Conservation (phyloP, 768 basidiomycete genomes). For the Leccinum longicurvipes region DNA sequence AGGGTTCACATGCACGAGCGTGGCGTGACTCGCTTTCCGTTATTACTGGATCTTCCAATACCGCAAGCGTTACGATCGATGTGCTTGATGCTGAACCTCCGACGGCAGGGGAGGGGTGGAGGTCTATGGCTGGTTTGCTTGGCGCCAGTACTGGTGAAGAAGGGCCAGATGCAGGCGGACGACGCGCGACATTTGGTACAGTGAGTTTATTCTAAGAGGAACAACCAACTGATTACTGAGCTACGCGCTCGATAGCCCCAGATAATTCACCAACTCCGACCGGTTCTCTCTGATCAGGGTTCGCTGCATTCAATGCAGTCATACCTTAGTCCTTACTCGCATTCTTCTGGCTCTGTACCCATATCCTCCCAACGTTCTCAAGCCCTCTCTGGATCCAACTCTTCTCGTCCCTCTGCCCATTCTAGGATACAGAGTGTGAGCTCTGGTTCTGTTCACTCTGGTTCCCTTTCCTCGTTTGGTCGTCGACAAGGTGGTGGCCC, state of each 20-base stretch:
- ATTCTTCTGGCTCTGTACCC: constrained; percentile 52
- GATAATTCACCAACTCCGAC: constrained; percentile 40
- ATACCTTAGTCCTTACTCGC: constrained; percentile 46
- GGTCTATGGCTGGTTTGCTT: constrained; percentile 39
- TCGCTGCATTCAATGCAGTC: constrained; percentile 66
- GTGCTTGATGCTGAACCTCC: constrained; percentile 71
- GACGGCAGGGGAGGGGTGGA: constrained; percentile 57
- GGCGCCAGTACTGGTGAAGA: constrained; percentile 15
- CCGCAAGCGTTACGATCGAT: constrained; percentile 45
- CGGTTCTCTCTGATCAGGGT: constrained; percentile 54
- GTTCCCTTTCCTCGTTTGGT: constrained; percentile 56
- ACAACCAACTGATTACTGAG: constrained; percentile 9
- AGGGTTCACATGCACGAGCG: constrained; percentile 23
- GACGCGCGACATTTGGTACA: constrained; percentile 59
- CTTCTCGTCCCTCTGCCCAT: constrained; percentile 50
- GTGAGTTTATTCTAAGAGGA: constrained; percentile 38
- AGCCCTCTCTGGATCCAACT: constrained; percentile 48
- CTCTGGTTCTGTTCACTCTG: constrained; percentile 43
- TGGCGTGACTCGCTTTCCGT: constrained; percentile 36
- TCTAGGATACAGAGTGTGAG: constrained; percentile 36
- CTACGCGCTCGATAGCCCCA: constrained; percentile 36
- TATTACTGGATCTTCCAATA: constrained; percentile 32
- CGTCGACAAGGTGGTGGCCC: constrained; percentile 33
- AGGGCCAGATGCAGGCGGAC: constrained; percentile 28
- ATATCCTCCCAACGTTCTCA: constrained; percentile 43